These are phyloP conservation scores for Pittosporum tobira DNA, from an alignment of 129 eudicot genomes.

Conservation along the genomic window DNA sequence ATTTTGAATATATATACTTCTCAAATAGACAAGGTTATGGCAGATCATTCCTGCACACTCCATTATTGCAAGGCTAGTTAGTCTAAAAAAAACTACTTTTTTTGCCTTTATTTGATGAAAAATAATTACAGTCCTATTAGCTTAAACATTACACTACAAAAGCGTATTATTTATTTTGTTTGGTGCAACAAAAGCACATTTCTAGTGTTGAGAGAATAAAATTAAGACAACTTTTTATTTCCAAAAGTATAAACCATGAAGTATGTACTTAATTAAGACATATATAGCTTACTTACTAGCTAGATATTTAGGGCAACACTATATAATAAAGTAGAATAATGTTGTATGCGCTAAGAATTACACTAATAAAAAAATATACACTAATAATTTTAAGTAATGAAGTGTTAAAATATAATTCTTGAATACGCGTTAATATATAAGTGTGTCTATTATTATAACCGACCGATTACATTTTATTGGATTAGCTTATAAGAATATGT, in stretches of 20 bases:
- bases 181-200: no score
- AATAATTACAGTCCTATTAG: not conserved
- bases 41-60: not conserved
- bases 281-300: not conserved
- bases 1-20: no score
- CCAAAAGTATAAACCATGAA: not conserved
- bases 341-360: no score
- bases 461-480: no score
- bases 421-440: not conserved
- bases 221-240: not conserved
- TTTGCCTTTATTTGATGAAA: not conserved
- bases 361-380: not conserved
- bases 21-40: not conserved
- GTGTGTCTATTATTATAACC: no score
- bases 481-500: no score
- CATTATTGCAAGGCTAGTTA: not conserved
- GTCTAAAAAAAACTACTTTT: not conserved
- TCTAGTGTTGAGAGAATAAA: not conserved
- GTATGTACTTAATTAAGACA: conserved; percentile 7
- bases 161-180: no score
- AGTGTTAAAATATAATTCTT: no score
- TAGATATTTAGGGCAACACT: no score
- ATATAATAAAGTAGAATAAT: no score
- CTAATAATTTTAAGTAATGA: not conserved
- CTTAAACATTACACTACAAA: not conserved